A percentile compares a stretch with the other conserved stretches of the same genome.
Evolutionary conservation across 140 eudicot species (phyloP).

Genomic region (Stevia rebaudiana): DNA sequence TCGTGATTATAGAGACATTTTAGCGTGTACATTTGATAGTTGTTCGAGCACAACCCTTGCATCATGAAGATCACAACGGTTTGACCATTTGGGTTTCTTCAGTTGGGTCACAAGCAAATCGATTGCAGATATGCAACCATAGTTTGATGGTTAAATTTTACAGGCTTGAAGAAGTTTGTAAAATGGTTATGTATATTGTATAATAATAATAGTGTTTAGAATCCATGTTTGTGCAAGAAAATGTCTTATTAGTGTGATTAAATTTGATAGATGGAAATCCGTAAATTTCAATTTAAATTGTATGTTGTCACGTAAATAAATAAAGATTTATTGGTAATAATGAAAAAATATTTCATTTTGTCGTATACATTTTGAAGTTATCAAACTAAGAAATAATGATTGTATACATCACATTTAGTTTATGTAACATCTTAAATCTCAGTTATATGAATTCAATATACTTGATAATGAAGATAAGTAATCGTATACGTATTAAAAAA

Average conservation of each 20-base stretch:
- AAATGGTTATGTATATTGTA: not conserved
- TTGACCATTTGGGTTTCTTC: not conserved
- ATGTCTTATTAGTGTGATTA: conserved; percentile 5
- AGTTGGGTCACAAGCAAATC: not conserved
- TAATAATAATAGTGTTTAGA: conserved; percentile 8
- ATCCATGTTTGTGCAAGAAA: too few relatives aligned
- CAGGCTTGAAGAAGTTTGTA: not conserved
- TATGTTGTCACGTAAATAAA: not conserved
- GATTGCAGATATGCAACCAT: not conserved
- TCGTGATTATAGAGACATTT: conserved; percentile 61
- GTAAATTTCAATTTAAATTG: not conserved
- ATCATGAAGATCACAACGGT: conserved; percentile 22
- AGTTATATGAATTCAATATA: too few relatives aligned
- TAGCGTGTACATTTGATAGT: conserved; percentile 55
- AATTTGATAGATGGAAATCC: conserved; percentile 2
- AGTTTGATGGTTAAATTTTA: not conserved
- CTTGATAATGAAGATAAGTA: too few relatives aligned
- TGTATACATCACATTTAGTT: too few relatives aligned
- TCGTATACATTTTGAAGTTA: too few relatives aligned
- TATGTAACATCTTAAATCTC: too few relatives aligned
- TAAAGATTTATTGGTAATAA: not conserved
- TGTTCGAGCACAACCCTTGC: conserved; percentile 55
- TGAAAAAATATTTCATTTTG: not conserved
- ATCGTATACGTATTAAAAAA: too few relatives aligned
- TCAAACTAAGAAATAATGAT: too few relatives aligned